Conservation (phyloP, 768 basidiomycete species). For the Dacryopinax primogenitus region DNA sequence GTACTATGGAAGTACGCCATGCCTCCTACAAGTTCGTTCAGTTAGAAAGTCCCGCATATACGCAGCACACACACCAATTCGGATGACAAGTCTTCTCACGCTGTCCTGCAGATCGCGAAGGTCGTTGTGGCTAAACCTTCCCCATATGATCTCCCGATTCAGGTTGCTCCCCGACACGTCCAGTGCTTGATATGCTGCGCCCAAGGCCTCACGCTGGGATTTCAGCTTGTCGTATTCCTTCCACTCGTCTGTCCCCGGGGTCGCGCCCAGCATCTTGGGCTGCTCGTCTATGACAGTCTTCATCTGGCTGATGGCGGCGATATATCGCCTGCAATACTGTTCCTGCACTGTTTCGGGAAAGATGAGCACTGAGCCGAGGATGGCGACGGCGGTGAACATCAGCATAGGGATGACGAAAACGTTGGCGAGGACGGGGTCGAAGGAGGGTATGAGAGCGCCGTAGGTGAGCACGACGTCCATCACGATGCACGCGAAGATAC, state of each 20-base stretch:
- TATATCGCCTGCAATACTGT: neutral
- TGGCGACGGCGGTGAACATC: neutral
- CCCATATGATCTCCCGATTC: neutral
- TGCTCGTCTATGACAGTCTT: neutral
- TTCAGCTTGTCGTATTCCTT: neutral
- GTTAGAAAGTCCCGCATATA: neutral
- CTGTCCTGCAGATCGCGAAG: neutral
- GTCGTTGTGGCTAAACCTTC: neutral
- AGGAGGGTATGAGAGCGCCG: neutral
- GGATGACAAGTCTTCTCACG: neutral
- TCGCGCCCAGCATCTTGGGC: neutral
- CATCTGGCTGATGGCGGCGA: neutral
- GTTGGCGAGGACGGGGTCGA: neutral
- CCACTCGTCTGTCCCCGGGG: neutral
- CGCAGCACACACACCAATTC: neutral
- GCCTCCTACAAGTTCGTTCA: neutral
- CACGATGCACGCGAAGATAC: slow-evolving; percentile 3
- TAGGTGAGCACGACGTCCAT: neutral
- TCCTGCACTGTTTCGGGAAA: slow-evolving; percentile 3
- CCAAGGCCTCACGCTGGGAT: neutral
- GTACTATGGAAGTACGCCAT: neutral
- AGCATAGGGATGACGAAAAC: slow-evolving; percentile 6
- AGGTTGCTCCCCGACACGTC: neutral
- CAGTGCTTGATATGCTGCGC: neutral
- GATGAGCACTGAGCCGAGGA: neutral